Evolutionary conservation across 352 stramenopile species (phyloP).

Genomic region (Phytophthora pisi): DNA sequence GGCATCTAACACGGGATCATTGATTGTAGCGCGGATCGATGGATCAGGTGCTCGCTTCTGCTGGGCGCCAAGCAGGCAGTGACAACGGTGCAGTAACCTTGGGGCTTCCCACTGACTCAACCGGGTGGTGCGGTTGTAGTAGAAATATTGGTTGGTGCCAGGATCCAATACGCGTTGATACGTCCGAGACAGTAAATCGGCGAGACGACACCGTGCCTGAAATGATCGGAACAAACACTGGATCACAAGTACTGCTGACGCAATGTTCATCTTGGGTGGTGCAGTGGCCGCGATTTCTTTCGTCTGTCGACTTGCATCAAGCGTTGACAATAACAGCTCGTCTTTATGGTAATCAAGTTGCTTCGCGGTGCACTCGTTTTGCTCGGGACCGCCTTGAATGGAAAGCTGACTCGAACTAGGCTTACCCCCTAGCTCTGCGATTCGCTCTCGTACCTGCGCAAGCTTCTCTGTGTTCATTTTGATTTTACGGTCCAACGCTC

Average conservation of each 20-base stretch:
- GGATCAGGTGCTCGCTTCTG: neutral
- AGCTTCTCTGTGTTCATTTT: slow-evolving; percentile 53
- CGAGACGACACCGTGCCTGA: slow-evolving; percentile 30
- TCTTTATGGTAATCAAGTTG: neutral
- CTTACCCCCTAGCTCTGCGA: slow-evolving; percentile 25
- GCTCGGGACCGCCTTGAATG: neutral
- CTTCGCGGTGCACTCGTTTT: neutral
- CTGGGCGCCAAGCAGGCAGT: slow-evolving; percentile 4
- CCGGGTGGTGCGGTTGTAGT: slow-evolving; percentile 48
- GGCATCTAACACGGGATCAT: slow-evolving; percentile 9
- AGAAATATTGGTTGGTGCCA: slow-evolving; percentile 47
- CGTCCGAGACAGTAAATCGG: slow-evolving; percentile 29
- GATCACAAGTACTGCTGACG: slow-evolving; percentile 29
- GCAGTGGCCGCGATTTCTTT: neutral
- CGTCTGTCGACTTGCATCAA: neutral
- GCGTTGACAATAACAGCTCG: neutral
- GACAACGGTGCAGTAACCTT: slow-evolving; percentile 23
- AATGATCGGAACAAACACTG: slow-evolving; percentile 39
- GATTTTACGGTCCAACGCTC: slow-evolving; percentile 38
- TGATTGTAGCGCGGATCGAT: neutral
- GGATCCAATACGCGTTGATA: slow-evolving; percentile 42
- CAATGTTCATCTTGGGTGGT: neutral
- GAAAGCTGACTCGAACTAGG: neutral
- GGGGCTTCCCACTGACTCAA: slow-evolving; percentile 47
- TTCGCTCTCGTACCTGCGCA: slow-evolving; percentile 33